These are phyloP conservation scores for Aspergillaceae sp. DNA, from an alignment of 2,329 filamentous ascomycete species.

Conservation along the genomic window DNA sequence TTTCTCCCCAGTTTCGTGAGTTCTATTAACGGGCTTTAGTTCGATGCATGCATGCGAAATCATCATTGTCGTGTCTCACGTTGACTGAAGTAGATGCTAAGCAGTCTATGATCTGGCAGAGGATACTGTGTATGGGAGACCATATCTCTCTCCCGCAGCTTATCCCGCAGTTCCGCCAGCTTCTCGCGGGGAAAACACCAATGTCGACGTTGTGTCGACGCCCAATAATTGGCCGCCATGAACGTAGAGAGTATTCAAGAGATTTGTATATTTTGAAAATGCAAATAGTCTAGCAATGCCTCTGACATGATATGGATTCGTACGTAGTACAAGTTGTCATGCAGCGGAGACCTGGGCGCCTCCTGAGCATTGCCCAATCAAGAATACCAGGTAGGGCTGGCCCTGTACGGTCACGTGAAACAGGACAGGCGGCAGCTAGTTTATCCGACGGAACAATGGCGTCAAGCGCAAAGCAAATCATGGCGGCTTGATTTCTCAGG, in stretches of 20 bases:
- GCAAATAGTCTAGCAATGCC: too few relatives aligned
- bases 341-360: too few relatives aligned
- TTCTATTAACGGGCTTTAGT: conserved; percentile 43
- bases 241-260: background rate
- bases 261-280: too few relatives aligned
- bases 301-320: too few relatives aligned
- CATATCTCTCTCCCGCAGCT: conserved; percentile 68
- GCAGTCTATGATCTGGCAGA: conserved; percentile 68
- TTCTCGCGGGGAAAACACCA: conserved; percentile 87
- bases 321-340: too few relatives aligned
- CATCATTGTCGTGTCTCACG: conserved; percentile 48
- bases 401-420: conserved; percentile 20
- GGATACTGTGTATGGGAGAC: conserved; percentile 69
- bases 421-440: conserved; percentile 13
- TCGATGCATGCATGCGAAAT: background rate
- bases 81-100: conserved; percentile 88
- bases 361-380: too few relatives aligned
- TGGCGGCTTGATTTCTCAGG: conserved; percentile 27
- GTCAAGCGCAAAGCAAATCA: conserved; percentile 27
- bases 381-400: conserved; percentile 20
- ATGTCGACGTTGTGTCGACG: conserved; percentile 78
- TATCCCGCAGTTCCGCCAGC: conserved; percentile 64
- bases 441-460: conserved; percentile 17
- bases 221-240: conserved; percentile 97
- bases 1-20: conserved; percentile 75